Percentiles rank a stretch among this genome's conserved stretches.
phyloP scores from a whole-genome alignment of 2,329 filamentous ascomycete species.

The Aspergillus ustus region DNA sequence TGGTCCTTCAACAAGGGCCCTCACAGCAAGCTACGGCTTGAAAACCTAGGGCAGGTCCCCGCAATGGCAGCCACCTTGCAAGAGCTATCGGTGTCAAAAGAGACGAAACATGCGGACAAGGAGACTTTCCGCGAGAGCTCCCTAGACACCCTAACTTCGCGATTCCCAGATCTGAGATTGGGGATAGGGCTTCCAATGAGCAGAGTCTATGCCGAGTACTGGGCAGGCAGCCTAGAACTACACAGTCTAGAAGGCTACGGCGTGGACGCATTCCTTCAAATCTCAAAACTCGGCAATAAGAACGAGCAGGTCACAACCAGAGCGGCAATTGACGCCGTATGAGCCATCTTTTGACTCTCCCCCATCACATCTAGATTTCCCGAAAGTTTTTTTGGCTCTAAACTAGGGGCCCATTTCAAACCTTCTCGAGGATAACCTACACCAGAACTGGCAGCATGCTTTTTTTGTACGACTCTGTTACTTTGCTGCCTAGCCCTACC shows the following conservation, averaged over 20 bases:
- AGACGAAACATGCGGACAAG: conserved; percentile 36
- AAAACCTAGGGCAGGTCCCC: conserved; percentile 84
- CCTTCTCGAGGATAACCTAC: not conserved
- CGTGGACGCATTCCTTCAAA: conserved; percentile 93
- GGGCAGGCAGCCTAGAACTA: conserved; percentile 88
- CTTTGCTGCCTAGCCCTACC: conserved; percentile 1
- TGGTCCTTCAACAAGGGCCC: conserved; percentile 98
- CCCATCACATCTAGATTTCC: not conserved
- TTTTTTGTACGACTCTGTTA: not conserved
- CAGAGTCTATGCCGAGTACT: conserved; percentile 95
- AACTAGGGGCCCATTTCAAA: not conserved
- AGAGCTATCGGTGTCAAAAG: conserved; percentile 65
- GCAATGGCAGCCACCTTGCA: conserved; percentile 93
- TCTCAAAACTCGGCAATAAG: conserved; percentile 95
- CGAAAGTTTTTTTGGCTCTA: not conserved
- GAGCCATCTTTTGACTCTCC: conserved; percentile 21
- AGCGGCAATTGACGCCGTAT: conserved; percentile 78
- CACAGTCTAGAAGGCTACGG: conserved; percentile 96
- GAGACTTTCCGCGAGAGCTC: conserved; percentile 63
- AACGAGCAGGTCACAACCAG: conserved; percentile 88
- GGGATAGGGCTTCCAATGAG: conserved; percentile 95
- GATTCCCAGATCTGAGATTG: conserved; percentile 83
- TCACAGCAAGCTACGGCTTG: conserved; percentile 73
- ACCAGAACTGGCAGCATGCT: not conserved
- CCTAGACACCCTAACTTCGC: conserved; percentile 76